Evolutionary conservation across 805 yeast species (phyloP).

Genomic region (Myxozyma geophila): DNA sequence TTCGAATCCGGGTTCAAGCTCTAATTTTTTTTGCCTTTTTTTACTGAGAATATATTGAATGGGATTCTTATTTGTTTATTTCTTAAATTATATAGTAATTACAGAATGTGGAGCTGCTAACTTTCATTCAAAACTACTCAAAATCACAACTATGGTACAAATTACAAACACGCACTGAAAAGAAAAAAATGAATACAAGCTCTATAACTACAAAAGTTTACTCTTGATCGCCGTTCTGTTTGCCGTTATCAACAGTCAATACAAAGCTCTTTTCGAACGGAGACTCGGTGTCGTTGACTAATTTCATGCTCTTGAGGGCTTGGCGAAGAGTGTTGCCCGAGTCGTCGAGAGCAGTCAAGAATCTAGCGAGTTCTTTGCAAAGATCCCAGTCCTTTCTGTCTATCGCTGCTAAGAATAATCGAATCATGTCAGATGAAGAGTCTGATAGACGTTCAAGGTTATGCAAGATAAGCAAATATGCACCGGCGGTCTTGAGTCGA

Average conservation of each 20-base stretch:
- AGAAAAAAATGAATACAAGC: neutral
- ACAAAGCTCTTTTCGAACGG: neutral
- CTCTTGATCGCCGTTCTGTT: neutral
- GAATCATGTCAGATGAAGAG: slow-evolving; percentile 40
- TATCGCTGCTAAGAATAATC: slow-evolving; percentile 45
- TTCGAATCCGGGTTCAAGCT: slow-evolving; percentile 38
- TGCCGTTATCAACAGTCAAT: neutral
- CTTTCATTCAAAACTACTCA: neutral
- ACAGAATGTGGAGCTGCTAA: too few relatives aligned
- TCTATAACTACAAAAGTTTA: neutral
- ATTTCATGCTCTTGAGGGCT: slow-evolving; percentile 20
- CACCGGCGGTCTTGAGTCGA: slow-evolving; percentile 50
- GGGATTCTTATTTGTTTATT: too few relatives aligned
- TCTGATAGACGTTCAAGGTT: slow-evolving; percentile 41
- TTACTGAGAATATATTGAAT: too few relatives aligned
- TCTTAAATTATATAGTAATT: too few relatives aligned
- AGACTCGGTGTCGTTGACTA: neutral
- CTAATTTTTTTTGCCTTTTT: slow-evolving; percentile 8
- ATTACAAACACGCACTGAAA: neutral
- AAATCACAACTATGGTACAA: neutral
- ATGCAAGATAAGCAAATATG: slow-evolving; percentile 49
- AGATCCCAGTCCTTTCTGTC: slow-evolving; percentile 44
- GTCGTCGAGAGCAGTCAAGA: slow-evolving; percentile 47
- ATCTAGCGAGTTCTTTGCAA: slow-evolving; percentile 48
- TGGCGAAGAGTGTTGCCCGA: slow-evolving; percentile 39